Base-by-base conservation (phyloP, 306 rosid genomes). In the Dryas octopetala region DNA sequence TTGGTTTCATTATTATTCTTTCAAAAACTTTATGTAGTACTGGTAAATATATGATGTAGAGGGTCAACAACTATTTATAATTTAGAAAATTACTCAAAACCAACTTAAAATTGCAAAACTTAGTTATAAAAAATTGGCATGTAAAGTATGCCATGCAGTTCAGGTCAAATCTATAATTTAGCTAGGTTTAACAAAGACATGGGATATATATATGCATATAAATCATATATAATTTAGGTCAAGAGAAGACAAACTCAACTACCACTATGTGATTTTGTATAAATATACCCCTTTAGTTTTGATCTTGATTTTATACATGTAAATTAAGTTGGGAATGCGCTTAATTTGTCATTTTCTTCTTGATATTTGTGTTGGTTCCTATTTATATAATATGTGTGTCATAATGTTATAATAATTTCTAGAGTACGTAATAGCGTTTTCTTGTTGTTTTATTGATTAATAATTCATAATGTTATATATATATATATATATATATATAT, bases 41-140 rank as follows among this genome's bases (percentile, higher is more conserved):
- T 32, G 38, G 38, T 32, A 32, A 32, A 32, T 1, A 32, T 32
- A 32, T 32, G 10, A 28, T 60, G 45, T 61, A 15, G 17, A 32
- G 38, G 38, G 65, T 61, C 65, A 60, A 26, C 16, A 28, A 60
- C 64, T 60, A 60, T 10, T 60, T 59, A 12, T 9, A 58, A 17
- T 23, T 58, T 58, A 23, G 23, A 38, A 4, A 58, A 23, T 32
- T 32, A 4, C 19, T 5, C 4, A 19, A 2, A 38, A 58, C 17
- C 28, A 1, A 60, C 11, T 5, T 60, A 10, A 28, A 60, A 60
- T 28, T 32, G 44, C 62, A 28, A 60, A 17, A 0, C n/a, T 23
- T 28, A 46, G 55, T 7, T 32, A 32, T 4, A 73, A 67, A 26
- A 69, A 54, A 83, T 80, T 57, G 74, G 82, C 81, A 84, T 70